A percentile compares a stretch with the other conserved stretches of the same genome.
Conservation (phyloP, 1,284 basidiomycete species). For the Lentinula novae-zelandiae region DNA sequence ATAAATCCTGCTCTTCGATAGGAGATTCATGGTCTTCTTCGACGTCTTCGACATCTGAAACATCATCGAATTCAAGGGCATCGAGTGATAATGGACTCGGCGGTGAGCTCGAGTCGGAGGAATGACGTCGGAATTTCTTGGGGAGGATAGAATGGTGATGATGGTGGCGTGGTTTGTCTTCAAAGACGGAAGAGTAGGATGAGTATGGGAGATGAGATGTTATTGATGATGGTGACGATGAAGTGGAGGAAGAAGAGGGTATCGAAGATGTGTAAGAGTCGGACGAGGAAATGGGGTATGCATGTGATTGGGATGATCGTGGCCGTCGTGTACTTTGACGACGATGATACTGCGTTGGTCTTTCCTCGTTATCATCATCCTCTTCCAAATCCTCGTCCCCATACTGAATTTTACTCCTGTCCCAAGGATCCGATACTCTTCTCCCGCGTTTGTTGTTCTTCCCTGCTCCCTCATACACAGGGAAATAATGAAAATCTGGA, state of each 20-base stretch:
- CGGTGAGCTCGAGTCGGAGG: neutral
- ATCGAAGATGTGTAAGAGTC: neutral
- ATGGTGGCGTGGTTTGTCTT: neutral
- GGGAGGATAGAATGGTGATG: neutral
- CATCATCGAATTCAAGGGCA: neutral
- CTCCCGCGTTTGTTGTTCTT: neutral
- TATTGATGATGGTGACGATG: neutral
- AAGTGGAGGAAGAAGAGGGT: neutral
- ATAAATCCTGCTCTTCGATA: neutral
- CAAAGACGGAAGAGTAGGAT: neutral
- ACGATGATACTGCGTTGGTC: neutral
- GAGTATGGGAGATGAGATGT: neutral
- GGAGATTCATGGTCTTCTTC: neutral
- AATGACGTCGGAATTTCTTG: conserved; percentile 1
- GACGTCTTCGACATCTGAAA: neutral
- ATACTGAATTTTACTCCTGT: neutral
- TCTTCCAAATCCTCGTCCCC: neutral
- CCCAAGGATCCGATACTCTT: neutral
- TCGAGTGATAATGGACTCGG: neutral
- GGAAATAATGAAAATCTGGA: conserved; percentile 4
- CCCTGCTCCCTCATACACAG: neutral
- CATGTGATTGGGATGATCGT: neutral
- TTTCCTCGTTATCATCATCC: neutral
- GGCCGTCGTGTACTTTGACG: neutral
- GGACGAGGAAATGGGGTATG: neutral